Evolutionary conservation across 495 filamentous ascomycete genomes (phyloP), one percentile per base, ranked within the genome.

Genomic region (Talaromyces ruber): DNA sequence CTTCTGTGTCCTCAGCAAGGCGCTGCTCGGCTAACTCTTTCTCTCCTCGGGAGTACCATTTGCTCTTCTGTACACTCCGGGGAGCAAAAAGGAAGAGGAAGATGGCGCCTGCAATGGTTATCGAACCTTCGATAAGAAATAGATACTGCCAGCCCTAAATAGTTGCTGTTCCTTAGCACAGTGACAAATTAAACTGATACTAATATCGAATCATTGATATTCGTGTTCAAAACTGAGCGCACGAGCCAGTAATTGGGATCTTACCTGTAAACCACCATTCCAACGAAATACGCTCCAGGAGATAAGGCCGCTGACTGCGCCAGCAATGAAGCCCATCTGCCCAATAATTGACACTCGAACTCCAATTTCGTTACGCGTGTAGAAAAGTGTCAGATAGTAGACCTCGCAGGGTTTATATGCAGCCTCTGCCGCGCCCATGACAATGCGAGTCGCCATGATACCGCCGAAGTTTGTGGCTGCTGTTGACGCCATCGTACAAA

Each of bases 291-390:
- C 81, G 1, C 86, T 88, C 58, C 85, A 89, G 0, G 88, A 83
- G 16, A 92, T 76, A 0, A 91, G 76, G 3, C 88, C 88, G 37
- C 62, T 81, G 75, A 73, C 90, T 2, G 87, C 88, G 9, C 80
- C 82, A 2, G 87, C 88, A 21, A 91, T 81, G 29, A 84, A 84
- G 28, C 80, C 82, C 6, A 86, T 86, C 1, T 86, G 86, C 65
- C 90, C 89, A 73, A 90, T 87, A 64, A 91, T 81, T 29, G 86
- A 85, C 1, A 92, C 77, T 1, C 88, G 84, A 4, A 87, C 76
- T 6, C 86, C 88, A 37, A 91, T 80, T 63, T 90, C 87, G 4
- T 81, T 82, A 12, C 88, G 81, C 0, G 71, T 73, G 68, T 81
- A 85, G 68, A 76, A 80, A 0, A 76, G 59, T 0, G 76, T 76